Evolutionary conservation across 2,329 filamentous ascomycete species (phyloP), one percentile per base, ranked within the genome.

Genomic region (Aspergillus sp.): DNA sequence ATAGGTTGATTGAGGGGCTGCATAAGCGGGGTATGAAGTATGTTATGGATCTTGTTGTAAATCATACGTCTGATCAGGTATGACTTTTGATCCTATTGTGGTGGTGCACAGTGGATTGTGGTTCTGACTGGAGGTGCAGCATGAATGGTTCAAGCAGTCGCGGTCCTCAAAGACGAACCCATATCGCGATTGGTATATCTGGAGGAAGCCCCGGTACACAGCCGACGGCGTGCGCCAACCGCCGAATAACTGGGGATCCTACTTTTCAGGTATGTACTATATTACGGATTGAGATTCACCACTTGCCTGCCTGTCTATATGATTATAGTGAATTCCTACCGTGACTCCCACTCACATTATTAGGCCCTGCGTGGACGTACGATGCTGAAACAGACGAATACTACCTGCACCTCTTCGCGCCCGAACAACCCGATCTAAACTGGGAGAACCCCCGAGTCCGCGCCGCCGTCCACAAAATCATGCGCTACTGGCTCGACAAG

Each of bases 361-460:
- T 17, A 77, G 76, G 75, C 23, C 77, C 72, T 54, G 77, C 76
- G 7, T 80, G 79, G 79, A 69, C 87, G 61, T 93, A 86, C 80
- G 90, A 93, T 69, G 87, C 90, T 66, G 72, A 77, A n/a, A 91
- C 90, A 0, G 81, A 83, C 51, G 89, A 93, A 75, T 93, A 92
- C 74, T 93, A 92, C 70, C 84, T 93, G 0, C 87, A 90, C 64
- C 82, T 95, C 11, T 96, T 92, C 74, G 87, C 89, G 5, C 84
- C 84, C 5, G 87, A 91, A 66, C 91, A 94, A 72, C 91, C 92
- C 0, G 92, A 95, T 68, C 82, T 95, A 17, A 95, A 95, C 77
- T 95, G 91, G 91, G 90, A 93, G 71, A 90, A 89, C 60, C 81
- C 82, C 0, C 85, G 84, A 8, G 85, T 90, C 0, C 84, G 91